Evolutionary conservation across 2,329 filamentous ascomycete genomes (phyloP).

Genomic region (Nannizziopsis arthrosporioides): DNA sequence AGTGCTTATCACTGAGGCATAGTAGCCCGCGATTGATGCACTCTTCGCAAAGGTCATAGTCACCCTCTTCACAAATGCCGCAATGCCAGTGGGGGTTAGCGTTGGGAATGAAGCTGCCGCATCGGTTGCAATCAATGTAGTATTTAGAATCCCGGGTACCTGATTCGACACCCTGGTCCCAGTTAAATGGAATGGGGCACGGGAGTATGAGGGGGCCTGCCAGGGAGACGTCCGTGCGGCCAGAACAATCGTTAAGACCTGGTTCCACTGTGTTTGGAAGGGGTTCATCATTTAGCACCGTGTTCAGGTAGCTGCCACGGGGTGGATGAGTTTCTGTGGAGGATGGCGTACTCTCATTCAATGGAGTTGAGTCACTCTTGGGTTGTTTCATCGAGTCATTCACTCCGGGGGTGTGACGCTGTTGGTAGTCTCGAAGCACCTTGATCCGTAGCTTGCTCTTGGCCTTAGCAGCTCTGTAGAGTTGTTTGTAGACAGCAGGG

Average conservation of each 20-base stretch:
- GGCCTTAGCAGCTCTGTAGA: constrained; percentile 91
- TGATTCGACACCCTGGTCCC: background rate
- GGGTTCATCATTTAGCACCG: constrained; percentile 11
- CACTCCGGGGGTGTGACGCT: constrained; percentile 11
- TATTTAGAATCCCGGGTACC: background rate
- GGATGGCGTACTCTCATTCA: background rate
- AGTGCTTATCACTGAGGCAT: constrained; percentile 71
- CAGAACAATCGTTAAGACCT: no score
- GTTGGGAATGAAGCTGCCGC: constrained; percentile 63
- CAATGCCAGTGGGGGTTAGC: constrained; percentile 85
- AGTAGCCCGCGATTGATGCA: constrained; percentile 66
- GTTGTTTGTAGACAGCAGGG: constrained; percentile 81
- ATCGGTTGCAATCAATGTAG: constrained; percentile 88
- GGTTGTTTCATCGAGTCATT: constrained; percentile 17
- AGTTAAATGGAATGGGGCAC: no score
- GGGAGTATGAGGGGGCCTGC: background rate
- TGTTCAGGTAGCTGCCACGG: constrained; percentile 14
- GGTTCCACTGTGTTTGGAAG: background rate
- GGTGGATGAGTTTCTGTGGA: constrained; percentile 14
- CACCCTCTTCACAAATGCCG: constrained; percentile 80
- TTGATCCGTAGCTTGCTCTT: constrained; percentile 94
- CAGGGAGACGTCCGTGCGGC: no score
- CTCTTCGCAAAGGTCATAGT: constrained; percentile 79
- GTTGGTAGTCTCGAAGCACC: constrained; percentile 38
- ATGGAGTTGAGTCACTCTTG: constrained; percentile 5